These are phyloP conservation scores for Exsudoporus frostii DNA, from an alignment of 768 basidiomycete species.

Conservation along the genomic window DNA sequence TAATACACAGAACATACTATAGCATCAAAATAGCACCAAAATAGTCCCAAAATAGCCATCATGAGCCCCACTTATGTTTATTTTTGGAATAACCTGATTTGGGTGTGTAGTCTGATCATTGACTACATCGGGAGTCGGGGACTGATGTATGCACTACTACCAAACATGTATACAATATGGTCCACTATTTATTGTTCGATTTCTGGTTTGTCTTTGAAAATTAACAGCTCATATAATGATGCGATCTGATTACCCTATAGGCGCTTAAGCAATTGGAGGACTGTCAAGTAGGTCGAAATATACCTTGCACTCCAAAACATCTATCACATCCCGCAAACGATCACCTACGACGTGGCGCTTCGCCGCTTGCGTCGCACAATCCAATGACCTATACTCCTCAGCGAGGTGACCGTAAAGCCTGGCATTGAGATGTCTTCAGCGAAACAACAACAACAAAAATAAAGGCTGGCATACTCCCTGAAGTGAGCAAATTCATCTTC, in stretches of 20 bases:
- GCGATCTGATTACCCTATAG: slow-evolving; percentile 89
- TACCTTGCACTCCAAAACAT: slow-evolving; percentile 90
- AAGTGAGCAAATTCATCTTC: slow-evolving; percentile 96
- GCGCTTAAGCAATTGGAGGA: not conserved
- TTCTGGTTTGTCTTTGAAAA: slow-evolving; percentile 71
- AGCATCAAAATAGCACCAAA: too few species aligned
- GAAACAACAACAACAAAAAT: not conserved
- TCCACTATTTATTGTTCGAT: slow-evolving; percentile 7
- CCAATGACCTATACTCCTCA: slow-evolving; percentile 90
- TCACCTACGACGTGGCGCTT: slow-evolving; percentile 85
- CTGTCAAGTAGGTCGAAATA: slow-evolving; percentile 3
- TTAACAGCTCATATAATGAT: slow-evolving; percentile 80
- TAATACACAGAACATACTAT: too few species aligned
- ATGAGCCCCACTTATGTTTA: too few species aligned
- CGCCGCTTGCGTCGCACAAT: slow-evolving; percentile 73
- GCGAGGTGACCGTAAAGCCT: slow-evolving; percentile 91
- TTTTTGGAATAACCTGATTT: too few species aligned
- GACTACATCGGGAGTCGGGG: too few species aligned
- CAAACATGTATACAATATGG: not conserved
- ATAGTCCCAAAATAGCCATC: too few species aligned
- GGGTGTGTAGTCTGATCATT: too few species aligned
- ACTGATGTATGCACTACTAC: too few species aligned
- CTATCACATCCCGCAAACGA: slow-evolving; percentile 89
- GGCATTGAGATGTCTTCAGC: slow-evolving; percentile 10
- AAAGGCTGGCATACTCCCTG: slow-evolving; percentile 63